phyloP scores from a whole-genome alignment of 31 red algal genomes.

The Endocladia muricata region DNA sequence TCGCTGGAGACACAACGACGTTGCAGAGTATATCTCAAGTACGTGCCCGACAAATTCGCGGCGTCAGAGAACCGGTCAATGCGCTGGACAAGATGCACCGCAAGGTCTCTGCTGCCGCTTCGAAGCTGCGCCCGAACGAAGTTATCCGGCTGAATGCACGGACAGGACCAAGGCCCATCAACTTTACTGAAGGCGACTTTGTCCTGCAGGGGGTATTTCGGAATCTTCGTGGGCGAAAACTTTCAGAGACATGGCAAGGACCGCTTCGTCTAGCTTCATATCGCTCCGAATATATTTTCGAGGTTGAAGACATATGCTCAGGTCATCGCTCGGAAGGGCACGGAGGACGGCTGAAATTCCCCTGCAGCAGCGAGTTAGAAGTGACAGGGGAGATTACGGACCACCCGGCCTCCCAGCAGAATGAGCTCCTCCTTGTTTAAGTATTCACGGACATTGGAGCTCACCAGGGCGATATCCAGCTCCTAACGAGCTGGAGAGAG shows the following conservation, averaged over 20 bases:
- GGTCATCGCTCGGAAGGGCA: not conserved
- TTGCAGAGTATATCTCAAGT: not conserved
- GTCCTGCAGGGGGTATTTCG: constrained; percentile 8
- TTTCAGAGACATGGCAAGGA: not conserved
- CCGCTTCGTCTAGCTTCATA: not conserved
- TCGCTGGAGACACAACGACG: not conserved
- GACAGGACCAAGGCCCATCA: not conserved
- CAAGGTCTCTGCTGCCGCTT: not conserved
- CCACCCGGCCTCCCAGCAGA: not conserved
- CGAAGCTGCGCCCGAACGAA: not conserved
- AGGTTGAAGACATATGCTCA: not conserved
- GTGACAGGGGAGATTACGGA: not conserved
- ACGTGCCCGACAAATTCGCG: not conserved
- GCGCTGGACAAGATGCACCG: constrained; percentile 7
- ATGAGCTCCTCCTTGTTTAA: not conserved
- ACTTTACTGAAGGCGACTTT: constrained; percentile 8
- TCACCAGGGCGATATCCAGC: not conserved
- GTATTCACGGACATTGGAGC: not conserved
- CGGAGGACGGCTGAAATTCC: constrained; percentile 13
- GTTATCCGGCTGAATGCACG: not conserved
- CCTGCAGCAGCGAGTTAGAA: constrained; percentile 16
- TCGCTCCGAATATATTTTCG: not conserved
- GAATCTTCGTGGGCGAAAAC: not conserved
- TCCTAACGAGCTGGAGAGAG: not conserved
- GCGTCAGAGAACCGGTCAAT: not conserved